Base-by-base conservation (phyloP, 129 eudicot species). In the Pseudognaphalium luteoalbum region DNA sequence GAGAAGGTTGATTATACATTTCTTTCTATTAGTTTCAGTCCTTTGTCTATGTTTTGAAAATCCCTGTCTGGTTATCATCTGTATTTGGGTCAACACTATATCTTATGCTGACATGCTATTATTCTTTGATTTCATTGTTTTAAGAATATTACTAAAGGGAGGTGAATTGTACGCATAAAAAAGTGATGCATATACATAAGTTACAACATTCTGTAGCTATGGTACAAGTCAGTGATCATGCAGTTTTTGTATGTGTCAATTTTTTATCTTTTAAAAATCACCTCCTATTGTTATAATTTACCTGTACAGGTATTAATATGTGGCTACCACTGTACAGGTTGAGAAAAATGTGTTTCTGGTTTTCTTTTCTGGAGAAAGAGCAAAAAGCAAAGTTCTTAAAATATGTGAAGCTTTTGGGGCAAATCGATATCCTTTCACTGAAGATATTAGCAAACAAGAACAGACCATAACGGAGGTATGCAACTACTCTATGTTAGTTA, bases 331-430 rank as follows among this genome's bases (percentile, higher is more conserved):
- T 39, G 3, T 81, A 54, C 76, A 93, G 98, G 97, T 91, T 75
- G 93, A 92, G 67, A 92, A 92, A 71, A 86, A 89, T 82, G 93
- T 92, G 7, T 89, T 92, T 73, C 83, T 70, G 2, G 91, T 86
- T 70, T 87, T 92, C 92, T 94, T 82, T 81, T 94, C 98, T 75
- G 93, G 96, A 54, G 96, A 92, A 71, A 86, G 83, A 69, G 88
- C 89, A 52, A 92, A 89, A 75, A 86, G 64, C 83, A 92, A 92
- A 80, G 83, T 89, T 72, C 84, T 89, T 28, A 92, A 87, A 80
- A 92, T 92, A 75, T 87, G 93, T 77, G 93, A 92, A 71, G 96
- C 96, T 73, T 87, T 89, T 81, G 97, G 96, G 65, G 93, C 91
- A 73, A 89, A 92, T 66, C 93, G 91, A 35, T 92, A 92, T 71